phyloP scores from a whole-genome alignment of 2,329 filamentous ascomycete species.

The Botrytis medusae region DNA sequence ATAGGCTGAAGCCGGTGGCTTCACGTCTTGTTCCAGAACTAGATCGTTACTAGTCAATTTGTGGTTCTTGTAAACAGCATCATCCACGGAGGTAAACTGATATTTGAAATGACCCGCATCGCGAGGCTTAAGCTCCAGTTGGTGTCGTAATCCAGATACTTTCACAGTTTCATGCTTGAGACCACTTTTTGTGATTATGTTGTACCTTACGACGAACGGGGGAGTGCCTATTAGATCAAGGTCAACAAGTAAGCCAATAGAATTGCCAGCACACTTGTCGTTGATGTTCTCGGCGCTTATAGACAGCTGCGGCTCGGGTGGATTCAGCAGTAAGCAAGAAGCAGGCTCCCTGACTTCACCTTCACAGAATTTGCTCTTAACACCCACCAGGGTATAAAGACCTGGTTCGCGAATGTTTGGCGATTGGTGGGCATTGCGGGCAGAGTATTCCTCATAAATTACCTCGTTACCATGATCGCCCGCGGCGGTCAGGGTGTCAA shows the following conservation, averaged over 20 bases:
- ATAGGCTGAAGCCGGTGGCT: conserved; percentile 83
- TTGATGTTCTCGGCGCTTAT: conserved; percentile 78
- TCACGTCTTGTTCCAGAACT: conserved; percentile 82
- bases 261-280: conserved; percentile 92
- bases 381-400: conserved; percentile 79
- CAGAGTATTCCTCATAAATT: conserved; percentile 56
- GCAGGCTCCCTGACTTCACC: conserved; percentile 92
- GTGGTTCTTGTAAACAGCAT: conserved; percentile 74
- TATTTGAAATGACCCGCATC: conserved; percentile 86
- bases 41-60: conserved; percentile 61
- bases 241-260: conserved; percentile 85
- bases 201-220: conserved; percentile 82
- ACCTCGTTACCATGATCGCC: conserved; percentile 67
- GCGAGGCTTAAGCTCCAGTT: conserved; percentile 78
- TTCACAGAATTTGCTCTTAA: conserved; percentile 77
- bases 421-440: conserved; percentile 61
- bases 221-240: conserved; percentile 90
- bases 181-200: conserved; percentile 61
- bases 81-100: conserved; percentile 76
- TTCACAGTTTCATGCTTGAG: conserved; percentile 47
- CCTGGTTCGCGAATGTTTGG: conserved; percentile 74
- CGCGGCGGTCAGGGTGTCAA: conserved; percentile 65
- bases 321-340: conserved; percentile 89
- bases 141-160: conserved; percentile 73
- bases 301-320: conserved; percentile 77